phyloP scores from a whole-genome alignment of 1,284 basidiomycete species.

The Apiotrichum laibachii region DNA sequence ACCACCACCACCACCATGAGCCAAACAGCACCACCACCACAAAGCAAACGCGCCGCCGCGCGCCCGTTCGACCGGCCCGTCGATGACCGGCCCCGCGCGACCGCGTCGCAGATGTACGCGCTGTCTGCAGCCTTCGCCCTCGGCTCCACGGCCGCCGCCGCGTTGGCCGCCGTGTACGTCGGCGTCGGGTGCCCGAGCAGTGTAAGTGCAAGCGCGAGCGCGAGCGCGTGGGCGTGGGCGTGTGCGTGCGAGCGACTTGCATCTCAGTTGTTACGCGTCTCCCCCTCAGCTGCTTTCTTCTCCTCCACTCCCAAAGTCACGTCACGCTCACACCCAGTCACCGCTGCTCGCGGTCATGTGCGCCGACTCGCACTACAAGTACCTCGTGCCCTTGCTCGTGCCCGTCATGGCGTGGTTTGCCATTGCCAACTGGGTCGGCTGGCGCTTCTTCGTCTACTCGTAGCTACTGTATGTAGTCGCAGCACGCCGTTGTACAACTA shows the following conservation, averaged over 20 bases:
- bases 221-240: no score
- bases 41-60: background rate
- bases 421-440: conserved; percentile 95
- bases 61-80: background rate
- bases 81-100: background rate
- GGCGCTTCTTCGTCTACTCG: conserved; percentile 89
- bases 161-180: conserved; percentile 17
- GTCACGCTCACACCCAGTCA: background rate
- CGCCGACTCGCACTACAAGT: conserved; percentile 81
- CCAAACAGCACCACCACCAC: background rate
- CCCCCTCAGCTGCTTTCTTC: background rate
- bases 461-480: conserved; percentile 30
- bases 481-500: background rate
- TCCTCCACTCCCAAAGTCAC: no score
- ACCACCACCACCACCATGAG: background rate
- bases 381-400: conserved; percentile 72
- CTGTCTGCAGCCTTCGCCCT: background rate
- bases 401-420: conserved; percentile 81
- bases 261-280: background rate
- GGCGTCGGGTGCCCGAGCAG: conserved; percentile 12
- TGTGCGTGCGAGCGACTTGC: background rate
- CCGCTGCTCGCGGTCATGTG: conserved; percentile 23
- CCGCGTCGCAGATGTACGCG: conserved; percentile 11
- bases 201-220: background rate
- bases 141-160: background rate